Evolutionary conservation across 352 stramenopile genomes (phyloP), one percentile per base, ranked within the genome.

Genomic region (Salisapilia sapeloensis): DNA sequence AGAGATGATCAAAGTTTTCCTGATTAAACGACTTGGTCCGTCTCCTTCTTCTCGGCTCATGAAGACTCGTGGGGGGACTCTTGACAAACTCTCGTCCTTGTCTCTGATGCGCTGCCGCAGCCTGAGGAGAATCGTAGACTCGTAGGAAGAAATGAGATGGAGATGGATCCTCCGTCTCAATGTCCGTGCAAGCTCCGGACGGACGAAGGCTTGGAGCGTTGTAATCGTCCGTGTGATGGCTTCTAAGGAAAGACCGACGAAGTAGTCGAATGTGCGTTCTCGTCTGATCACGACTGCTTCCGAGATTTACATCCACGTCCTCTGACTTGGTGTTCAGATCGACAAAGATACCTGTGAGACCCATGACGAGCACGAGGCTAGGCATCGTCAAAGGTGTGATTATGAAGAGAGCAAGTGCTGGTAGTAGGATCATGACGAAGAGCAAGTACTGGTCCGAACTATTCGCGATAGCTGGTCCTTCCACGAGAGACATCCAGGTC

Each of bases 341-440:
- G 8, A 80, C 71, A 30, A 87, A 91, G 39, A 87, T 86, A 13
- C 75, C 75, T 0, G 75, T 86, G 7, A 91, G 48, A 38, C 71
- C 85, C 65, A 91, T 77, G 27, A 91, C 69, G 0, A 87, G 48
- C n/a, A 91, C 75, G 18, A 91, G 53, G 18, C 69, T 86, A 3
- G 75, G 75, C 69, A 91, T 85, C 11, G 75, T 87, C 42, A 91
- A 63, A 20, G 75, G 75, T 1, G 71, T 91, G 31, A 91, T 72
- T 1, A 85, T 51, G 16, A 63, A 79, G 28, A 91, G 53, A 7
- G 69, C 61, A 7, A 85, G 11, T 13, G 62, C 48, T 4, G 75
- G 75, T 7, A 81, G 48, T 4, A 67, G 38, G n/a, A 75, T 27
- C 71, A 86, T 91, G 36, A 85, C 35, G 14, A 40, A 36, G 13